These are phyloP conservation scores for Trametes cingulata DNA, from an alignment of 768 basidiomycete species.

Conservation along the genomic window DNA sequence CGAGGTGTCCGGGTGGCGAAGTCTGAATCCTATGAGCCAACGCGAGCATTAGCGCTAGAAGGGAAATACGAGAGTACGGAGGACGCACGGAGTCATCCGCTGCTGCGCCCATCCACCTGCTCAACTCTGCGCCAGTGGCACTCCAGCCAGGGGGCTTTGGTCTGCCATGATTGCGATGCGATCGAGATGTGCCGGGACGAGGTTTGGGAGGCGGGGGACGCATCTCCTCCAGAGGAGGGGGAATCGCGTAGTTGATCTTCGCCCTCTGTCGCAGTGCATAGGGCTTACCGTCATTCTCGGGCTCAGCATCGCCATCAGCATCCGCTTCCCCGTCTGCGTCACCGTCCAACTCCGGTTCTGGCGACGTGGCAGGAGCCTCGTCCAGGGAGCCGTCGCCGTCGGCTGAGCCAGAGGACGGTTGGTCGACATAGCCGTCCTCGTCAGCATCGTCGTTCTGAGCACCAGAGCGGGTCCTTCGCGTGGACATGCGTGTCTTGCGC, in stretches of 20 bases:
- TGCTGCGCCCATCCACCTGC: conserved; percentile 74
- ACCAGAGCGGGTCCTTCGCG: conserved; percentile 29
- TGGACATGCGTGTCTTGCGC: conserved; percentile 18
- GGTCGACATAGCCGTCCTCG: conserved; percentile 53
- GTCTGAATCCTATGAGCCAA: conserved; percentile 64
- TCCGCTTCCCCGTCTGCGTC: conserved; percentile 43
- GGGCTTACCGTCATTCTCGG: conserved; percentile 55
- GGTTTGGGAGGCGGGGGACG: conserved; percentile 43
- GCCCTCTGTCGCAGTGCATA: conserved; percentile 66
- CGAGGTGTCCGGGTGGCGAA: conserved; percentile 64
- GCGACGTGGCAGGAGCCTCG: conserved; percentile 46
- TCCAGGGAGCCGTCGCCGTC: conserved; percentile 60
- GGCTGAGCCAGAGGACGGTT: conserved; percentile 52
- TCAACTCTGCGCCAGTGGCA: conserved; percentile 73
- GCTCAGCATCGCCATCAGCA: conserved; percentile 44
- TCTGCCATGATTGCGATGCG: conserved; percentile 33
- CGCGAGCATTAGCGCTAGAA: conserved; percentile 1
- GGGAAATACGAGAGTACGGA: not conserved
- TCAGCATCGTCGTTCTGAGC: conserved; percentile 37
- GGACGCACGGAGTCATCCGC: conserved; percentile 63
- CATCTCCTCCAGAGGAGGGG: conserved; percentile 78
- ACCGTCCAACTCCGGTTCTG: conserved; percentile 38
- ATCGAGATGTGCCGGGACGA: conserved; percentile 22
- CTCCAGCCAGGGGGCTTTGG: conserved; percentile 72
- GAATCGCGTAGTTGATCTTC: conserved; percentile 79